Evolutionary conservation across 345 rosid species (phyloP), one percentile per base, ranked within the genome.

Genomic region (Corchorus olitorius): DNA sequence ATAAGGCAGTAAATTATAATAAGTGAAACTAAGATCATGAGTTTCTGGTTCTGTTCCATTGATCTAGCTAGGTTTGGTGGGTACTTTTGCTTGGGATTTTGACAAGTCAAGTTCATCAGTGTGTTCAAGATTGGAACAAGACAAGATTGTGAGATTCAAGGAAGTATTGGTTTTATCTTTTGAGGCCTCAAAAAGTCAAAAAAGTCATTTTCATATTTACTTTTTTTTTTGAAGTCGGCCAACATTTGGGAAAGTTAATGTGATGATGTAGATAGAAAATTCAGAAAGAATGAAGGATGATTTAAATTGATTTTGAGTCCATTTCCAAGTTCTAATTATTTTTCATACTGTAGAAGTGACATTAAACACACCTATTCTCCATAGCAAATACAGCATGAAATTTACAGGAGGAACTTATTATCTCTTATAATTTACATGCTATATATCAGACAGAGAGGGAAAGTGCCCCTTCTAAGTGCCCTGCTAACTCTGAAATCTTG

Each of bases 401-500:
- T 55, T 55, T 8, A 19, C 55, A 52, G 5, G 6, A 52, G 15
- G n/a, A 52, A 52, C 15, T 52, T 15, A 52, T 54, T n/a, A 8
- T 55, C 19, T 2, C 62, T 58, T 7, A 19, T 19, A 19, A 58
- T 19, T 58, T 59, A 22, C 37, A 59, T 59, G 63, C 63, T 10
- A 11, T 55, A 13, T 16, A 6, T 72, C 55, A 11, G 27, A 1
- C 50, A 20, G 19, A 69, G 11, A 61, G 10, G 6, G 76, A 61
- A 9, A 33, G 8, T 61, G 46, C 27, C 15, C 9, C 49, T 17
- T 19, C 50, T 4, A 34, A n/a, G 17, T 11, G 77, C n/a, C 27
- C 22, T 8, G 69, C 65, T 20, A 59, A 43, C 17, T 75, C 78
- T 22, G 81, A 59, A 6, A 77, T 77, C 81, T 71, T 87, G 78